Percentiles rank a stretch among this genome's conserved stretches.
phyloP scores from a whole-genome alignment of 108 stramenopile species.

The Nannochloropsis oceanica region DNA sequence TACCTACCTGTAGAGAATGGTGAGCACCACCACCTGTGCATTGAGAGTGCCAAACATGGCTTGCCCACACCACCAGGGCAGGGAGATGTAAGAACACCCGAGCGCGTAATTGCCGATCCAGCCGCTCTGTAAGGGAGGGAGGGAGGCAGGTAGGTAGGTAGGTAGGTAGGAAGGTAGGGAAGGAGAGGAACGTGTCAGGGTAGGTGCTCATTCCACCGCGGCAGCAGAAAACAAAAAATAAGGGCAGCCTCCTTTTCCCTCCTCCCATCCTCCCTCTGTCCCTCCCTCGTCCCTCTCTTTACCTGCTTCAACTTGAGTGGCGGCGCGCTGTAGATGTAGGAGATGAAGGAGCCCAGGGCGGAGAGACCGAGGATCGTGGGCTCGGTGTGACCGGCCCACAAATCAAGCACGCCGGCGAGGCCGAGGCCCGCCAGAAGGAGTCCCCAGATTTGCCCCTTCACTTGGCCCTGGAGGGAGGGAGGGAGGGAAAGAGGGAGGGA shows the following conservation, averaged over 20 bases:
- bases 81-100: constrained; percentile 84
- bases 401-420: constrained; percentile 71
- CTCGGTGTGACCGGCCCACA: constrained; percentile 75
- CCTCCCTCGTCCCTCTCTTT: too few species aligned
- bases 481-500: too few species aligned
- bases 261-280: too few species aligned
- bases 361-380: constrained; percentile 60
- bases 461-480: constrained; percentile 25
- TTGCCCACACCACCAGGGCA: constrained; percentile 97
- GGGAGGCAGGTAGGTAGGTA: background rate
- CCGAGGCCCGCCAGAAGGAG: constrained; percentile 69
- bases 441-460: constrained; percentile 80
- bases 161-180: background rate
- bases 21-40: constrained; percentile 16
- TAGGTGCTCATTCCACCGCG: too few species aligned
- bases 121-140: constrained; percentile 57
- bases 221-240: background rate
- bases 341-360: constrained; percentile 75
- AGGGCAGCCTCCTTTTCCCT: background rate
- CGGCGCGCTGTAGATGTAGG: constrained; percentile 91
- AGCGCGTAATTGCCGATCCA: constrained; percentile 88
- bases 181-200: background rate
- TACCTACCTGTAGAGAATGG: background rate
- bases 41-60: constrained; percentile 62
- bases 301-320: constrained; percentile 68